Conservation (phyloP, 73 alveolate genomes). For the Paramecium biaurelia region DNA sequence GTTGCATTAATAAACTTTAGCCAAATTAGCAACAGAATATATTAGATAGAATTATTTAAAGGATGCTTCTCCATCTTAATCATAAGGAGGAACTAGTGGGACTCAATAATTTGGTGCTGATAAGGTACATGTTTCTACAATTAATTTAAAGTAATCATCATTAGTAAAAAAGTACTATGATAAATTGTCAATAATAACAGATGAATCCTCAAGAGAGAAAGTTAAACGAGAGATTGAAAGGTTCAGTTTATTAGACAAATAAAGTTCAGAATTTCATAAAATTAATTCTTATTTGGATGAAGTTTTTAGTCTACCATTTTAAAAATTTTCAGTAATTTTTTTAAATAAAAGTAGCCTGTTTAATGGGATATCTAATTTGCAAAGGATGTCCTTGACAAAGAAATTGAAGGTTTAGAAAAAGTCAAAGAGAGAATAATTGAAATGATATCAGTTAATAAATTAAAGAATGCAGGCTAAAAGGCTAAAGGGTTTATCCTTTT, state of each 20-base stretch:
- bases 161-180: slow-evolving; percentile 1
- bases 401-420: slow-evolving; percentile 76
- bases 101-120: neutral
- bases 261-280: slow-evolving; percentile 51
- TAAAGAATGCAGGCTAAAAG: slow-evolving; percentile 67
- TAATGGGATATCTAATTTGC: slow-evolving; percentile 80
- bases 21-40: slow-evolving; percentile 32
- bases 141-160: neutral
- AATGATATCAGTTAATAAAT: slow-evolving; percentile 80
- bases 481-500: slow-evolving; percentile 79
- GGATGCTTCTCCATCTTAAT: neutral
- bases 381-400: slow-evolving; percentile 63
- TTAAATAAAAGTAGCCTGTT: slow-evolving; percentile 54
- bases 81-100: neutral
- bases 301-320: slow-evolving; percentile 83
- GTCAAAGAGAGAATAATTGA: slow-evolving; percentile 83
- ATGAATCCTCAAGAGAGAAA: slow-evolving; percentile 59
- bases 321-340: slow-evolving; percentile 41
- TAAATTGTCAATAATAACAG: slow-evolving; percentile 30
- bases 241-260: slow-evolving; percentile 43
- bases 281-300: slow-evolving; percentile 70
- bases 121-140: neutral
- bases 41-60: slow-evolving; percentile 18
- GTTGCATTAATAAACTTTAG: slow-evolving; percentile 21
- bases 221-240: slow-evolving; percentile 49